Evolutionary conservation across 805 yeast species (phyloP).

Genomic region (Kurtzmaniella cleridarum): DNA sequence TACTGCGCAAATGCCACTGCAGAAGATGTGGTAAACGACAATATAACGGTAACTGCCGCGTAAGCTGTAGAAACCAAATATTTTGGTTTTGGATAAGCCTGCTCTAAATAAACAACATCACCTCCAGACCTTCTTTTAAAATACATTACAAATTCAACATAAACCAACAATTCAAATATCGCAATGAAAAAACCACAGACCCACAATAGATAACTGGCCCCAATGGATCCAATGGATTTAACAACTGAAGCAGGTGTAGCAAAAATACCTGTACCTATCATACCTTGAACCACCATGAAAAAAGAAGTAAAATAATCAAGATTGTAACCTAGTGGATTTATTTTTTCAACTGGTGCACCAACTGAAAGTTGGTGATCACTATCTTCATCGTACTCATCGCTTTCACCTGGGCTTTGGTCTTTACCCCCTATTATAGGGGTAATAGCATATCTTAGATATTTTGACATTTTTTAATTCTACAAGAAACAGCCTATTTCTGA

Average conservation of each 20-base stretch:
- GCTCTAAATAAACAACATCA: constrained; percentile 35
- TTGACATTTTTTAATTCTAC: constrained; percentile 1
- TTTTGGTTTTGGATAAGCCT: constrained; percentile 29
- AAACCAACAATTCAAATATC: constrained; percentile 29
- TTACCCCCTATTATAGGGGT: constrained; percentile 6
- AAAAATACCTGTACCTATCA: constrained; percentile 75
- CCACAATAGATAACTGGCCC: constrained; percentile 42
- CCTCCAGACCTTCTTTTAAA: constrained; percentile 32
- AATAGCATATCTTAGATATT: constrained; percentile 1
- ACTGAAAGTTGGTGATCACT: constrained; percentile 13
- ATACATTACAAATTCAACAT: constrained; percentile 39
- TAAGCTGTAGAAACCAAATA: constrained; percentile 30
- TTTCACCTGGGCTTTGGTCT: constrained; percentile 3
- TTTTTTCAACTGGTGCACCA: constrained; percentile 39
- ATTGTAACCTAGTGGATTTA: constrained; percentile 34
- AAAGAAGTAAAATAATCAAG: constrained; percentile 52
- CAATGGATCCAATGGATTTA: constrained; percentile 39
- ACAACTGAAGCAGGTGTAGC: constrained; percentile 61
- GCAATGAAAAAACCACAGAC: constrained; percentile 35
- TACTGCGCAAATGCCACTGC: constrained; percentile 35
- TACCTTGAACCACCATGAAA: constrained; percentile 59
- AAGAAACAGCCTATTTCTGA: too few species aligned
- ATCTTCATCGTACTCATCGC: constrained; percentile 2
- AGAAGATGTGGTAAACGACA: constrained; percentile 30
- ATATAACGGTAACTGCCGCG: constrained; percentile 34